Base-by-base conservation (phyloP, 176 grass and related monocot genomes). In the Aegilops speltoides region DNA sequence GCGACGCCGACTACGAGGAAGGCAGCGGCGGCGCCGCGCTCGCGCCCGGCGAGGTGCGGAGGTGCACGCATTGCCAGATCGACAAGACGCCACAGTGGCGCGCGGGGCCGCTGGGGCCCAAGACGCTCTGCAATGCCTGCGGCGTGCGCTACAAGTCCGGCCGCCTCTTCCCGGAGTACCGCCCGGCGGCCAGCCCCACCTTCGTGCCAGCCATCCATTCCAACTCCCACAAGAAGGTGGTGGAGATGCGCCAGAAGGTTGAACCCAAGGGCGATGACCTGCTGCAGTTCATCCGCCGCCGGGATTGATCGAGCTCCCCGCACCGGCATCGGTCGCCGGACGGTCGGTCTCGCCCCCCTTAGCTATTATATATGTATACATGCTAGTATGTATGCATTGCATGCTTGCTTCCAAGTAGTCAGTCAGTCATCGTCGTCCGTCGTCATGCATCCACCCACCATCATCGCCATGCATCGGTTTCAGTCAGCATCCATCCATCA, bases 1-100 rank as follows among this genome's bases (percentile, higher is more conserved):
- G 54, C 3, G 80, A 79, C 25, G 85, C 79, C 6, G 85, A 88
- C 40, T 84, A 79, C 25, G 90, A 94, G 36, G 96, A 95, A 81
- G 89, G 75, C 41, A 85, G 90, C 5, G 86, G 90, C 5, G 86
- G 68, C 43, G 64, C 34, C 1, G 32, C 74, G 23, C 81, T 76
- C 57, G 86, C 56, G 19, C 84, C 82, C 65, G 90, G 71, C 17
- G 57, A 87, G n/a, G 88, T 91, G n/a, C 89, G 97, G 80, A 94
- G 93, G 87, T 99, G 97, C 90, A 94, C 90, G 85, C 97, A 99
- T 80, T 99, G 97, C 94, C 89, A 94, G 87, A 94, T 99, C 73
- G 91, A 96, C 83, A 99, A 96, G 92, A 99, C 97, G 29, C 97
- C 97, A 45, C 97, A 99, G 79, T 99, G 97, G 97, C 93, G 97